Base-by-base conservation (phyloP, 331 rosid species). In the Malus hybrid region DNA sequence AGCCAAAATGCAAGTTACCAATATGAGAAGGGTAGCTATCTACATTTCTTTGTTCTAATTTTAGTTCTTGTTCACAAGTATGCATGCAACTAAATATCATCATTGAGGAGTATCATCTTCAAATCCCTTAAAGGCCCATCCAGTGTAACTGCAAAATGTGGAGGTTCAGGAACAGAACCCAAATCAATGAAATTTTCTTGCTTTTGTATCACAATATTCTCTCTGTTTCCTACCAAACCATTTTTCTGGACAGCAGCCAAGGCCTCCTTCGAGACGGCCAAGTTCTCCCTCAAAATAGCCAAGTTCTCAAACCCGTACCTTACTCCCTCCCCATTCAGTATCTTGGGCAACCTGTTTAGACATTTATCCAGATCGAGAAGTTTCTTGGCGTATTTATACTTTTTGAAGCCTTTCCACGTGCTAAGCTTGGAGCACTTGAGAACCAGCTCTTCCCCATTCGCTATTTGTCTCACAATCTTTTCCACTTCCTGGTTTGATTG, bases 51-150 rank as follows among this genome's bases (percentile, higher is more conserved):
- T 24, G 24, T 24, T 24, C 24, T 24, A 24, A 24, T 24, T 24
- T 24, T 24, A 24, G 24, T 24, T 24, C 24, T 24, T 1, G 24
- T 24, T 24, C 24, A 24, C 24, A 24, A 24, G 24, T 1, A 24
- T 24, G 24, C 1, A 24, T 24, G 24, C 24, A 24, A 24, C 24
- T 24, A 24, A 24, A 24, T 24, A 63, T 44, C 58, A 11, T 75
- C 60, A 32, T 69, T 82, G 5, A 39, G 13, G 62, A 88, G 73
- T 70, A 75, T 71, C 4, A 10, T 2, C 87, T 76, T 90, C 84
- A 90, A 24, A 24, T 24, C 24, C 1, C 24, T 24, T 1, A 24
- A 24, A 1, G 24, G 24, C 24, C 24, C 24, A 1, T 71, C 66
- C 53, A 71, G 15, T 19, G 66, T 66, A 2, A 53, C 13, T 19